A percentile compares a stretch with the other conserved stretches of the same genome.
Evolutionary conservation across 805 yeast species (phyloP).

Genomic region (Kodamaea hsintzibuensis): DNA sequence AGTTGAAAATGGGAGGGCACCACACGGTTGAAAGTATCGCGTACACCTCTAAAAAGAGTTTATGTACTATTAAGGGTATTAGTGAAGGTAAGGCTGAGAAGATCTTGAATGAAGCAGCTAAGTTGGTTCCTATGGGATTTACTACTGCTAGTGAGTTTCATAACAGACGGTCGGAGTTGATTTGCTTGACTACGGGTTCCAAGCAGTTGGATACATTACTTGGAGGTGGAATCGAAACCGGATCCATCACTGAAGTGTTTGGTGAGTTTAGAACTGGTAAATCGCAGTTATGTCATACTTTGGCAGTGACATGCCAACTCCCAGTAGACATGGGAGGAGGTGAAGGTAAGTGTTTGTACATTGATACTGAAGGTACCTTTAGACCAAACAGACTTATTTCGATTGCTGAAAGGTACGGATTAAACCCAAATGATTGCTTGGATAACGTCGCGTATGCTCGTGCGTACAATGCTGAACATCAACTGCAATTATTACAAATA

Average conservation of each 20-base stretch:
- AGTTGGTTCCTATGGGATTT: slow-evolving; percentile 92
- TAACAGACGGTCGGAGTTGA: slow-evolving; percentile 83
- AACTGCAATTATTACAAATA: slow-evolving; percentile 76
- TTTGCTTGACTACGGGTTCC: slow-evolving; percentile 93
- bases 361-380: slow-evolving; percentile 97
- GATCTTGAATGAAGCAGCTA: slow-evolving; percentile 77
- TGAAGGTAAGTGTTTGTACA: slow-evolving; percentile 94
- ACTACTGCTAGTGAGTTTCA: slow-evolving; percentile 96
- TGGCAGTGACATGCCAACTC: slow-evolving; percentile 94
- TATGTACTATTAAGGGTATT: slow-evolving; percentile 82
- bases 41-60: slow-evolving; percentile 81
- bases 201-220: slow-evolving; percentile 87
- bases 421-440: slow-evolving; percentile 90
- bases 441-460: slow-evolving; percentile 97
- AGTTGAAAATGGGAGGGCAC: slow-evolving; percentile 77
- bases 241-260: slow-evolving; percentile 92
- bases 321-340: slow-evolving; percentile 98
- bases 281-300: slow-evolving; percentile 93
- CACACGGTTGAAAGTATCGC: slow-evolving; percentile 93
- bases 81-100: slow-evolving; percentile 94
- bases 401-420: slow-evolving; percentile 87
- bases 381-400: slow-evolving; percentile 88
- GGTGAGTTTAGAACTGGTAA: slow-evolving; percentile 99
- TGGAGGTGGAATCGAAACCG: slow-evolving; percentile 98
- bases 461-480: slow-evolving; percentile 97